Conservation (phyloP, 352 stramenopile genomes). For the Phytophthora rubi region DNA sequence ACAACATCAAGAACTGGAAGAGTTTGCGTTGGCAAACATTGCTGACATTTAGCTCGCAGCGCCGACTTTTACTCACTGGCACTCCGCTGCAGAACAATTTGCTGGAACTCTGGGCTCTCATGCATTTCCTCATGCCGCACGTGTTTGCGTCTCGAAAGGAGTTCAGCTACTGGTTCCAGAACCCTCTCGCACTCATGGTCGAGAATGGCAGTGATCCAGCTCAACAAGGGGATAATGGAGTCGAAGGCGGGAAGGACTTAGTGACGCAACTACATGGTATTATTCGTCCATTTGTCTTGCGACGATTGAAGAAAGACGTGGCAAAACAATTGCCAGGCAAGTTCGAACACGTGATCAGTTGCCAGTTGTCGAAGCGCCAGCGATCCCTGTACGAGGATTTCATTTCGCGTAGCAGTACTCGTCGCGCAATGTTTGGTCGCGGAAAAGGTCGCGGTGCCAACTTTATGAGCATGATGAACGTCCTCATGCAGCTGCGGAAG, state of each 20-base stretch:
- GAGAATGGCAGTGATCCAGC: constrained; percentile 75
- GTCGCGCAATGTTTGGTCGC: constrained; percentile 88
- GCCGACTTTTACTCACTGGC: constrained; percentile 92
- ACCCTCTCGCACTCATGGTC: constrained; percentile 92
- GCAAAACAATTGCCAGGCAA: constrained; percentile 98
- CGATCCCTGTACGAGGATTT: constrained; percentile 99
- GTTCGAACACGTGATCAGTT: constrained; percentile 97
- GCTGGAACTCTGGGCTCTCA: constrained; percentile 97
- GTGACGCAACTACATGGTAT: constrained; percentile 96
- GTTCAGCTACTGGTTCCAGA: constrained; percentile 99
- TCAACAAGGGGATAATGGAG: constrained; percentile 54
- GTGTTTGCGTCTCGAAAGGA: constrained; percentile 94
- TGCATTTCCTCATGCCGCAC: constrained; percentile 99
- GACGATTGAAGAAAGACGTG: constrained; percentile 98
- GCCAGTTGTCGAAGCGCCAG: constrained; percentile 94
- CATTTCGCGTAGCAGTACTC: constrained; percentile 94
- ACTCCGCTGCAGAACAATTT: constrained; percentile 99
- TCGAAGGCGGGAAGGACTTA: constrained; percentile 56
- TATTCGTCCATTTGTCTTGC: constrained; percentile 98
- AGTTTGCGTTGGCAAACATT: constrained; percentile 98
- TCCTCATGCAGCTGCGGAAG: constrained; percentile 99
- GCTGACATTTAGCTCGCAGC: constrained; percentile 97
- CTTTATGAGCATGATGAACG: constrained; percentile 99
- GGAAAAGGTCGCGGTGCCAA: constrained; percentile 86
- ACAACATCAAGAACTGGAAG: constrained; percentile 99